These are phyloP conservation scores for Oidiodendron maius DNA, from an alignment of 495 filamentous ascomycete species.

Conservation along the genomic window DNA sequence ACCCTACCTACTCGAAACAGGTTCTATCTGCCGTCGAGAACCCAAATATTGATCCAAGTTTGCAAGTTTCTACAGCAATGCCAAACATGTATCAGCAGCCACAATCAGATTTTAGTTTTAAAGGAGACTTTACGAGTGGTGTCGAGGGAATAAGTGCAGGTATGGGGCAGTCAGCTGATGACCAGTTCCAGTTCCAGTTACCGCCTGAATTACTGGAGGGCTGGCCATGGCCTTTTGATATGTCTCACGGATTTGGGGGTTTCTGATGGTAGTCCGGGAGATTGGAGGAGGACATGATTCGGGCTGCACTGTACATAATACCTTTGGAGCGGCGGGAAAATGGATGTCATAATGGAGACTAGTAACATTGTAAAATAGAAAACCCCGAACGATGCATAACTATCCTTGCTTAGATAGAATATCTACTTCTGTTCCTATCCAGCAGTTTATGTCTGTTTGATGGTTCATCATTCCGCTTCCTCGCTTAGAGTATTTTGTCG, in stretches of 20 bases:
- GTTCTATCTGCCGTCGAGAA: not conserved
- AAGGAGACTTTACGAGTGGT: not conserved
- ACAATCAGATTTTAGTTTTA: not conserved
- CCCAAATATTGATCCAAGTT: slow-evolving; percentile 4
- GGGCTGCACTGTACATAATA: no score
- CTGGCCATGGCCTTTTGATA: slow-evolving; percentile 13
- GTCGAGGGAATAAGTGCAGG: not conserved
- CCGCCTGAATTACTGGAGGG: slow-evolving; percentile 7
- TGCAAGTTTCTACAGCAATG: not conserved
- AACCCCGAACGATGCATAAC: no score
- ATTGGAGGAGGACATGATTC: not conserved
- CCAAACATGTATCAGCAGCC: not conserved
- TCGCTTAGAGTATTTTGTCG: no score
- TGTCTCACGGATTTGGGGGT: slow-evolving; percentile 6
- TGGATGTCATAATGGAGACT: no score
- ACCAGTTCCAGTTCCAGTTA: slow-evolving; percentile 7
- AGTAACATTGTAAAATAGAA: no score
- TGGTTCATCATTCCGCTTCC: no score
- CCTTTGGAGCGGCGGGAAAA: not conserved
- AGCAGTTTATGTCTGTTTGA: no score
- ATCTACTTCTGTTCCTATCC: no score
- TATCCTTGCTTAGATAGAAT: no score
- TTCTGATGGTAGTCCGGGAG: not conserved
- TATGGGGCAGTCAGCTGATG: not conserved
- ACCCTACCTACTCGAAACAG: not conserved